phyloP scores from a whole-genome alignment of 140 eudicot species.

The Erigeron philadelphicus region DNA sequence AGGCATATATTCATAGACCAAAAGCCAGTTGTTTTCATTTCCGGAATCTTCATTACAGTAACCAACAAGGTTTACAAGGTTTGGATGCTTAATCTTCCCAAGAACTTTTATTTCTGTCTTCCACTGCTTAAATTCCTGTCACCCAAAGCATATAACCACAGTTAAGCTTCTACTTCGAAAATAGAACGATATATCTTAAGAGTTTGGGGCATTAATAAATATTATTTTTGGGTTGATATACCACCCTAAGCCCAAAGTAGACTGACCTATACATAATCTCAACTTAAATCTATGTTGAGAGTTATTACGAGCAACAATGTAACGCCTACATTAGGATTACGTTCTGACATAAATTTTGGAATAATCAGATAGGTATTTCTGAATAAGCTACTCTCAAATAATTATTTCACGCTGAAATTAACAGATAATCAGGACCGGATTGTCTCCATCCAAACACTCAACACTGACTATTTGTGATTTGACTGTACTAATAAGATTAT shows the following conservation, averaged over 20 bases:
- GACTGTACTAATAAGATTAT: no score
- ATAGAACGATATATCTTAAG: no score
- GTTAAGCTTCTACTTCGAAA: background rate
- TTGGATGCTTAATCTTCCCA: conserved; percentile 41
- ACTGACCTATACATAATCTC: background rate
- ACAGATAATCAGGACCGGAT: no score
- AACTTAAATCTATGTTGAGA: background rate
- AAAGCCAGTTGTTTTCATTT: conserved; percentile 27
- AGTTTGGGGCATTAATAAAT: no score
- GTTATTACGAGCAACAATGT: background rate
- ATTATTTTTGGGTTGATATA: background rate
- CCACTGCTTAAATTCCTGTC: conserved; percentile 83
- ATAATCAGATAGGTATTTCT: no score
- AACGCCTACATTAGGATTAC: no score
- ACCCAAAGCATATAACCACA: background rate
- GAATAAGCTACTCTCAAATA: no score
- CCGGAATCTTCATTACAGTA: conserved; percentile 29
- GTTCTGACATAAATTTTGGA: no score
- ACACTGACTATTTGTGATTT: no score
- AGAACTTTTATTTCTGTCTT: conserved; percentile 80
- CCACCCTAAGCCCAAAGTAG: background rate
- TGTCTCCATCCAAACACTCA: no score
- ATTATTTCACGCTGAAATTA: no score
- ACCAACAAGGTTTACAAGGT: conserved; percentile 34
- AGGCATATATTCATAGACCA: conserved; percentile 78